phyloP scores from a whole-genome alignment of 129 eudicot species.

The Scalesia atractyloides region DNA sequence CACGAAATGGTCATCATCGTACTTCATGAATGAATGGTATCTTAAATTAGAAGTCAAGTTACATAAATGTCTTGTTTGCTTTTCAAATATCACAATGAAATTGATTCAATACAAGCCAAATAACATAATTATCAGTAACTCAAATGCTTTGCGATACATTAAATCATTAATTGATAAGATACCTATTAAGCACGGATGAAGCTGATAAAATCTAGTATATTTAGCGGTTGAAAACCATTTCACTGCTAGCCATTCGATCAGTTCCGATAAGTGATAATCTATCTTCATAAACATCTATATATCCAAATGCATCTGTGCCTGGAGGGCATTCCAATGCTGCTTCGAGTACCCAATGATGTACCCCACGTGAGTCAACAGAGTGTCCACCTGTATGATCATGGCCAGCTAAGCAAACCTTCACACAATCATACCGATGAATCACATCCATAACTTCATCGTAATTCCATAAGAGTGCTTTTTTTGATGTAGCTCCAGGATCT shows the following conservation, averaged over 20 bases:
- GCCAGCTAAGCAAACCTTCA: conserved; percentile 85
- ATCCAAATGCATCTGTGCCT: conserved; percentile 76
- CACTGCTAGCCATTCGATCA: conserved; percentile 68
- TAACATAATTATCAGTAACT: background rate
- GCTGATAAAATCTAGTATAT: background rate
- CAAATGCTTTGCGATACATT: conserved; percentile 10
- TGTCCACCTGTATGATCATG: conserved; percentile 86
- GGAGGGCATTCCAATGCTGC: conserved; percentile 97
- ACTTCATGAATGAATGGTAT: background rate
- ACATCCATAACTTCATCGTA: conserved; percentile 88
- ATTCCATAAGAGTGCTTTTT: conserved; percentile 78
- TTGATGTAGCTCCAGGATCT: conserved; percentile 61
- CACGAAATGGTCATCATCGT: conserved; percentile 5
- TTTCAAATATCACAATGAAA: background rate
- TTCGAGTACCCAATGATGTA: conserved; percentile 93
- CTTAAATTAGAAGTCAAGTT: conserved; percentile 16
- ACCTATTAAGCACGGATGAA: background rate
- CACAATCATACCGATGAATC: conserved; percentile 79
- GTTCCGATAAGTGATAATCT: conserved; percentile 66
- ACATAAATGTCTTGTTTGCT: conserved; percentile 8
- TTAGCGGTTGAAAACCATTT: conserved; percentile 60
- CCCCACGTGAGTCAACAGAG: conserved; percentile 74
- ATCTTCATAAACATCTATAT: conserved; percentile 73
- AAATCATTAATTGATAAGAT: background rate
- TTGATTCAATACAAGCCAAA: background rate